Conservation (phyloP, 1,139 yeast genomes). For the Pichia sp. region DNA sequence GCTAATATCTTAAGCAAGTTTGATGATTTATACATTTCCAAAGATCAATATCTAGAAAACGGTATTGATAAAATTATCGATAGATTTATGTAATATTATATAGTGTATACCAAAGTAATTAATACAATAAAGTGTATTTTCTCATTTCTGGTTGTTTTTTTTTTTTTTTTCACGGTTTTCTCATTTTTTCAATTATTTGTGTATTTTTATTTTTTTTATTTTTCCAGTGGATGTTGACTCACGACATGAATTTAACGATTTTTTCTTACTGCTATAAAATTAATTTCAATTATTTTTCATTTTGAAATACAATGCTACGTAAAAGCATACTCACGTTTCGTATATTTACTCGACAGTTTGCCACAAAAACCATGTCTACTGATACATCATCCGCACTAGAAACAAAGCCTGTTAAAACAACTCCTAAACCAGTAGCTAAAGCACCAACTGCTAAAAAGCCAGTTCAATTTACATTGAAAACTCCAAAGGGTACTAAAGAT, state of each 20-base stretch:
- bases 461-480: slow-evolving; percentile 59
- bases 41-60: slow-evolving; percentile 51
- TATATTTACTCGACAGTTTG: not conserved
- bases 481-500: slow-evolving; percentile 96
- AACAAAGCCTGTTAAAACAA: not conserved
- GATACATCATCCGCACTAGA: not conserved
- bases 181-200: not conserved
- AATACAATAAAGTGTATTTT: too few relatives aligned
- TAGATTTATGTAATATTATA: not conserved
- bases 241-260: not conserved
- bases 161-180: not conserved
- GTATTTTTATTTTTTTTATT: too few relatives aligned
- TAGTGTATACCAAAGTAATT: too few relatives aligned
- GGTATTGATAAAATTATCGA: slow-evolving; percentile 40
- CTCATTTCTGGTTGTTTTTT: not conserved
- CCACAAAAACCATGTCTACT: not conserved
- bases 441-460: slow-evolving; percentile 14
- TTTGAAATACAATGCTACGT: not conserved
- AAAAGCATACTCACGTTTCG: not conserved
- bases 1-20: slow-evolving; percentile 55
- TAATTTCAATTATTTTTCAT: not conserved
- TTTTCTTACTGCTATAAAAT: not conserved
- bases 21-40: slow-evolving; percentile 46
- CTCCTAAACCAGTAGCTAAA: not conserved
- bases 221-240: not conserved